phyloP scores from a whole-genome alignment of 2,329 filamentous ascomycete genomes.

The Davidsoniella eucalypti region DNA sequence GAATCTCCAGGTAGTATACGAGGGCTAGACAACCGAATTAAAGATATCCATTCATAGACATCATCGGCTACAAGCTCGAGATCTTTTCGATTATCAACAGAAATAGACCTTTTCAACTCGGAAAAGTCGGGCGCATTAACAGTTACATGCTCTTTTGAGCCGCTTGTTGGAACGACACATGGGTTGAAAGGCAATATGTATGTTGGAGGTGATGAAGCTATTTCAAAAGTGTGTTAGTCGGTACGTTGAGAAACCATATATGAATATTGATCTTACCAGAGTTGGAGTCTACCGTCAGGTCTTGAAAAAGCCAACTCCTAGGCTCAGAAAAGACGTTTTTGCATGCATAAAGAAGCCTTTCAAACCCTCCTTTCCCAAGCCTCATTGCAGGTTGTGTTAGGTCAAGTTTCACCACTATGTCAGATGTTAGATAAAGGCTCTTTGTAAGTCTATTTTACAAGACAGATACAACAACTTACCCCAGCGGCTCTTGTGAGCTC shows the following conservation, averaged over 20 bases:
- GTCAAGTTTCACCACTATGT: conserved; percentile 57
- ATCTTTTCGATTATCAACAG: conserved; percentile 12
- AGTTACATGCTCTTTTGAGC: background rate
- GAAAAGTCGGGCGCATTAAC: too few relatives aligned
- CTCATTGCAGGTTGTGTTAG: conserved; percentile 61
- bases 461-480: conserved; percentile 29
- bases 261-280: background rate
- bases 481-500: conserved; percentile 53
- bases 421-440: conserved; percentile 16
- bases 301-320: conserved; percentile 63
- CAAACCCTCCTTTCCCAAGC: conserved; percentile 68
- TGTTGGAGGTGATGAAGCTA: background rate
- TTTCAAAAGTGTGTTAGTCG: background rate
- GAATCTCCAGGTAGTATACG: conserved; percentile 38
- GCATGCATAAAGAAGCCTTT: conserved; percentile 60
- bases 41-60: conserved; percentile 57
- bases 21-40: conserved; percentile 51
- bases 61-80: conserved; percentile 32
- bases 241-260: background rate
- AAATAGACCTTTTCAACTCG: too few relatives aligned
- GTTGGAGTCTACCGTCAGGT: conserved; percentile 25
- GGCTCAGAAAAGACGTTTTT: conserved; percentile 56
- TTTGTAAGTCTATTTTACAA: background rate
- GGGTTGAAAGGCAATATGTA: conserved; percentile 14
- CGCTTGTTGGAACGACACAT: background rate